Base-by-base conservation (phyloP, 768 basidiomycete species). In the Boletus rex-veris region DNA sequence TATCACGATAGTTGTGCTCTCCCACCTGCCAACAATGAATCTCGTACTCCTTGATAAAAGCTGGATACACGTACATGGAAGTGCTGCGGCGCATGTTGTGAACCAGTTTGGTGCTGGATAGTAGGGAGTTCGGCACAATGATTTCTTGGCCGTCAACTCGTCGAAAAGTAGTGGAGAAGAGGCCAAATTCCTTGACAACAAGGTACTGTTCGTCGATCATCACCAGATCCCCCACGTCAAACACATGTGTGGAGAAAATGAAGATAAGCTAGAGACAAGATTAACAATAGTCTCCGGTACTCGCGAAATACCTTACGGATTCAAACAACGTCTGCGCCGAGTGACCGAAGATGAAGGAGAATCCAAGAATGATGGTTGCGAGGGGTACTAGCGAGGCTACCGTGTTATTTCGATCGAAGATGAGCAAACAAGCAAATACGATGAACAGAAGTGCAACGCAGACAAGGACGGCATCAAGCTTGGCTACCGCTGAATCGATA, bases 231-330 rank as follows among this genome's bases (percentile, higher is more conserved):
- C 89, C 89, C 7, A 91, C 85, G 65, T 90, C 88, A 59, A 87
- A 91, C n/a, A 88, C 85, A 64, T 91, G 90, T 0, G 89, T 90
- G 1, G 85, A 86, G 67, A 90, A 90, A 54, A 90, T 90, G 73
- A 91, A 91, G 62, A 91, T 86, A 19, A 91, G 78, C 87, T 88
- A 46, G 5, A 28, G 10, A 45, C 3, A 35, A 15, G 21, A n/a
- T 58, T 31, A 57, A 30, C 14, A 39, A 44, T 48, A 15, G 18
- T 19, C 38, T 14, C 36, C 16, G 24, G 47, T 11, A 48, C 31
- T 39, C 39, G 19, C 26, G 33, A 54, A 33, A 18, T 31, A 45
- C 67, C 80, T 51, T 55, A 86, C 86, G 46, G 86, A 89, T 74
- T 90, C 85, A 57, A 91, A 92, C 3, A 91, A 70, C 0, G 82